phyloP scores from a whole-genome alignment of 805 yeast species.

The Teunomyces lycoperdinae region DNA sequence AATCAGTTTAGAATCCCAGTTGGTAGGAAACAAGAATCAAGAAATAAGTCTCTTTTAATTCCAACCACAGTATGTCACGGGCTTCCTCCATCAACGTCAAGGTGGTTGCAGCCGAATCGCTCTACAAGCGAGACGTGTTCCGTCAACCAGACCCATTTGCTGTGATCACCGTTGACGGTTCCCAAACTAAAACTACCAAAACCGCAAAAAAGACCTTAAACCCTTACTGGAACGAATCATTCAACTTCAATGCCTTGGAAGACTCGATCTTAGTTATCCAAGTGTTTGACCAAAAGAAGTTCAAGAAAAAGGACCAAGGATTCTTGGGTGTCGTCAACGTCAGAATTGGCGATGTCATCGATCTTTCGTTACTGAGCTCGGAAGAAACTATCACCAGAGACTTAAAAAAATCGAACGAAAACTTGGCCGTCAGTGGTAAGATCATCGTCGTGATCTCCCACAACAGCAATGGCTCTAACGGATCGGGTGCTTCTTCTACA shows the following conservation, averaged over 20 bases:
- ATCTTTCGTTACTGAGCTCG: conserved; percentile 46
- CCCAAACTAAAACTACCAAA: conserved; percentile 91
- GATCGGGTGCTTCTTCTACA: conserved; percentile 13
- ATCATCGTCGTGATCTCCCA: conserved; percentile 73
- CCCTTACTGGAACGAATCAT: conserved; percentile 97
- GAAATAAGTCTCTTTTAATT: not conserved
- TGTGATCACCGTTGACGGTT: conserved; percentile 94
- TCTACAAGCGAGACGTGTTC: conserved; percentile 91
- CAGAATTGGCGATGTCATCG: conserved; percentile 84
- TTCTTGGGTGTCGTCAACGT: conserved; percentile 94
- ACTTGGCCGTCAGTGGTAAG: conserved; percentile 90
- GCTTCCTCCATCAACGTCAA: conserved; percentile 51
- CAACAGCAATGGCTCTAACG: conserved; percentile 14
- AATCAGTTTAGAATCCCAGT: not conserved
- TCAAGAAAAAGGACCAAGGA: conserved; percentile 98
- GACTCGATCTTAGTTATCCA: conserved; percentile 87
- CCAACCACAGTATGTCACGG: not conserved
- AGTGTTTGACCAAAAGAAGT: conserved; percentile 95
- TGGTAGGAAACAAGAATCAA: not conserved
- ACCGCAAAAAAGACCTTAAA: conserved; percentile 91
- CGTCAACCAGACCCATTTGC: conserved; percentile 98
- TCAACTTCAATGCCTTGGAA: conserved; percentile 72
- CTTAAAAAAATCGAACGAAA: conserved; percentile 86
- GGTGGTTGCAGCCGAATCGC: conserved; percentile 93
- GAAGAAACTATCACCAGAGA: conserved; percentile 93